Conservation (phyloP, 805 yeast species). For the Scheffersomyces coipomensis region DNA sequence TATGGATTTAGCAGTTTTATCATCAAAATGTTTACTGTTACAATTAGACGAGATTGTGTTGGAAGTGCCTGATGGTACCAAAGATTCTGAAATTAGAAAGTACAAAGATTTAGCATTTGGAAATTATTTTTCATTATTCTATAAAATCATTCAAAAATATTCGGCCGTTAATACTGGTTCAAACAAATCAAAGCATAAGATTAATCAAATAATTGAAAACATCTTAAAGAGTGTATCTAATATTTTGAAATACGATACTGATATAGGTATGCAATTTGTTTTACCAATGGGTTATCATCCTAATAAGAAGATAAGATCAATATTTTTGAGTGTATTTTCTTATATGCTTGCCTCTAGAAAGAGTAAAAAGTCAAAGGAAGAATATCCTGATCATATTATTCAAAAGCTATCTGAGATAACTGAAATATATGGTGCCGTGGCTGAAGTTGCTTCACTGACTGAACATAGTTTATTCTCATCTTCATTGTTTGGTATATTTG, state of each 20-base stretch:
- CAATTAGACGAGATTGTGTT: slow-evolving; percentile 56
- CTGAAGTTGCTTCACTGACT: slow-evolving; percentile 60
- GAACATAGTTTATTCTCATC: slow-evolving; percentile 73
- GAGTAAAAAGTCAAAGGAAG: slow-evolving; percentile 20
- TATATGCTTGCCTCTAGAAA: slow-evolving; percentile 51
- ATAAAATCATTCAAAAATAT: slow-evolving; percentile 49
- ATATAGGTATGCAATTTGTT: slow-evolving; percentile 73
- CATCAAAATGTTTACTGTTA: slow-evolving; percentile 56
- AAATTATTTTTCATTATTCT: slow-evolving; percentile 63
- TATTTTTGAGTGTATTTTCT: slow-evolving; percentile 76
- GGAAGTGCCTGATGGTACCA: slow-evolving; percentile 57
- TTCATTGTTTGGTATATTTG: slow-evolving; percentile 57
- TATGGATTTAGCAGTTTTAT: slow-evolving; percentile 63
- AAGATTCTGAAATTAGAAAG: slow-evolving; percentile 51
- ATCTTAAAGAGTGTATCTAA: slow-evolving; percentile 67
- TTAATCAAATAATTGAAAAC: slow-evolving; percentile 56
- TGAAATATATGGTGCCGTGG: slow-evolving; percentile 47
- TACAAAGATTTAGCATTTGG: slow-evolving; percentile 64
- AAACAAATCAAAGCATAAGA: slow-evolving; percentile 47
- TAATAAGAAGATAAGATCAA: slow-evolving; percentile 60
- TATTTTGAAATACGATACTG: slow-evolving; percentile 68
- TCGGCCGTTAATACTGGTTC: slow-evolving; percentile 19
- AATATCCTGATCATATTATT: slow-evolving; percentile 24
- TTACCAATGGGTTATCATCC: slow-evolving; percentile 76
- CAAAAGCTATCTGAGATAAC: slow-evolving; percentile 26